phyloP scores from a whole-genome alignment of 257 asterid species.

The Echites panduratus region DNA sequence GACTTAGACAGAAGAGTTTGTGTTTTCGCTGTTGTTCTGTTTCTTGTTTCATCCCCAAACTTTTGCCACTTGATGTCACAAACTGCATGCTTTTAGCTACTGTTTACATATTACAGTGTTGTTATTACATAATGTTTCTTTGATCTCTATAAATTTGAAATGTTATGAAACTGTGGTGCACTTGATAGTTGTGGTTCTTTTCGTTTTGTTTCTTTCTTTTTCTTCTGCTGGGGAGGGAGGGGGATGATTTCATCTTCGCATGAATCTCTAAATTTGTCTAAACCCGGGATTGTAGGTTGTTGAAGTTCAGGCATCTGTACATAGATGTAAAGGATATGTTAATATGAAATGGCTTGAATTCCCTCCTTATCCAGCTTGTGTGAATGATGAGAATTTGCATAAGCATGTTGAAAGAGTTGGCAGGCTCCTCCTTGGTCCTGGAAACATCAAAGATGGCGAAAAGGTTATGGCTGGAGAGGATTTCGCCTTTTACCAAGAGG shows the following conservation, averaged over 20 bases:
- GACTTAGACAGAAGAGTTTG: neutral
- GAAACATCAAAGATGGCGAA: constrained; percentile 34
- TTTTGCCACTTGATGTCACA: neutral
- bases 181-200: neutral
- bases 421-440: constrained; percentile 45
- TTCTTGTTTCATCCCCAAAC: neutral
- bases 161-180: neutral
- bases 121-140: neutral
- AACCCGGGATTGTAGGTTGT: constrained; percentile 41
- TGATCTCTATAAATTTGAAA: neutral
- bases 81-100: neutral
- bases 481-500: constrained; percentile 68
- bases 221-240: too few species aligned
- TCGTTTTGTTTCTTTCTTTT: too few species aligned
- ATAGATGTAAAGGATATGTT: constrained; percentile 52
- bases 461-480: constrained; percentile 84
- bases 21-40: neutral
- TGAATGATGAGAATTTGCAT: constrained; percentile 50
- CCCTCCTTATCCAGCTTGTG: constrained; percentile 65
- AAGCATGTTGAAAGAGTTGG: constrained; percentile 58
- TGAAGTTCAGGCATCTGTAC: constrained; percentile 62
- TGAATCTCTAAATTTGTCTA: neutral
- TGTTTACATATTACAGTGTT: neutral
- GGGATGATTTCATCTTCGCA: neutral
- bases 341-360: constrained; percentile 44